Base-by-base conservation (phyloP, 495 filamentous ascomycete species). In the Aspergillus haitiensis region DNA sequence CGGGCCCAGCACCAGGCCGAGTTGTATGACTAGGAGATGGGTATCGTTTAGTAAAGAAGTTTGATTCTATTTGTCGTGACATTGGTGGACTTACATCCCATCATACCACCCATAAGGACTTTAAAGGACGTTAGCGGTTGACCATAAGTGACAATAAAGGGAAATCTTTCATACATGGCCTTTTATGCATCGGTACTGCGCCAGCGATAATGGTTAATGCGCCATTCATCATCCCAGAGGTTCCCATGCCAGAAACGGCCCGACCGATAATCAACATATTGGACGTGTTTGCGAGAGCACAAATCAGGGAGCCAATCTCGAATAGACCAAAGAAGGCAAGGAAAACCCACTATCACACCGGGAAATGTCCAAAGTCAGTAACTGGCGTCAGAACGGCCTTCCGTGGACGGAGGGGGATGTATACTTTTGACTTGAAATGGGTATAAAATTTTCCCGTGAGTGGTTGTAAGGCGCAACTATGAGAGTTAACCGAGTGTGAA, bases 201-300 rank as follows among this genome's bases (percentile, higher is more conserved):
- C 66, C 70, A 4, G 77, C 64, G 27, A 87, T 55, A 33, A 86
- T 84, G 4, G 79, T 81, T 8, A 84, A 58, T 12, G 71, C 70
- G 9, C 83, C 83, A 62, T 81, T 86, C 52, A 74, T 67, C 11
- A 87, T 58, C 0, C 84, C 75, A 40, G 69, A 75, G 7, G 65
- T 67, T 48, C 73, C 67, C 36, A 80, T 66, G 27, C 79, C 79
- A 1, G 78, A 73, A 2, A 81, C 40, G 11, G 79, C 77, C 48
- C 78, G 72, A 15, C 73, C 79, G 31, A 80, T 59, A 51, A 81
- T 81, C 32, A 81, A 62, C 65, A 75, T 74, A 11, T 69, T 74
- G 0, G 76, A 80, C 27, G 71, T 76, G 0, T 57, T 69, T 1
- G 79, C 75, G 0, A 75, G 60, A n/a, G 67, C 77, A 47, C 79